Evolutionary conservation across 2,329 filamentous ascomycete genomes (phyloP).

Genomic region (Colletotrichum orbiculare): DNA sequence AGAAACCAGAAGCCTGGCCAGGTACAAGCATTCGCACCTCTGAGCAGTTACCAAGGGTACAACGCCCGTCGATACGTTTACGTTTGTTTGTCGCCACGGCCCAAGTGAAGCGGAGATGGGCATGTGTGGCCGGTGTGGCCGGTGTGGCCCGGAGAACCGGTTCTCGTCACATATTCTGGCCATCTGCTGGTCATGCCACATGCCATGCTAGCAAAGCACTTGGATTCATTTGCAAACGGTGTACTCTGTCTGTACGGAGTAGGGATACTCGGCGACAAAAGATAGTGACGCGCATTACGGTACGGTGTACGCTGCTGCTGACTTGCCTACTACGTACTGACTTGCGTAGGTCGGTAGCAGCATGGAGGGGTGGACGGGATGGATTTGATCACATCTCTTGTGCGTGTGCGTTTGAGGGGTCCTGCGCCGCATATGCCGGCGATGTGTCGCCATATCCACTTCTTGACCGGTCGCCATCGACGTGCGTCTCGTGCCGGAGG

Average conservation of each 20-base stretch:
- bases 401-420: conserved; percentile 13
- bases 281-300: too few species aligned
- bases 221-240: neutral
- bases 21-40: too few species aligned
- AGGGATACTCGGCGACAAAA: too few species aligned
- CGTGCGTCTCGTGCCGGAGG: conserved; percentile 5
- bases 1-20: neutral
- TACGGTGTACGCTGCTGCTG: too few species aligned
- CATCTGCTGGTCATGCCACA: neutral
- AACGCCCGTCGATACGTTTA: neutral
- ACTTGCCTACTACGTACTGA: too few species aligned
- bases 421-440: conserved; percentile 21
- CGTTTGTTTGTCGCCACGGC: conserved; percentile 3
- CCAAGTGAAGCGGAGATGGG: neutral
- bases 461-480: conserved; percentile 29
- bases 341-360: neutral
- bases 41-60: too few species aligned
- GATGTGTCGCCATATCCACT: conserved; percentile 27
- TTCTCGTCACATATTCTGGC: conserved; percentile 19
- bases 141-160: conserved; percentile 12
- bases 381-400: conserved; percentile 12
- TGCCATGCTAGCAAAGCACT: neutral
- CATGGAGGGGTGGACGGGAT: neutral
- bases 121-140: too few species aligned
- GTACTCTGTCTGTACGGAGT: too few species aligned